Evolutionary conservation across 2,329 filamentous ascomycete species (phyloP).

Genomic region (Fusarium chuoi): DNA sequence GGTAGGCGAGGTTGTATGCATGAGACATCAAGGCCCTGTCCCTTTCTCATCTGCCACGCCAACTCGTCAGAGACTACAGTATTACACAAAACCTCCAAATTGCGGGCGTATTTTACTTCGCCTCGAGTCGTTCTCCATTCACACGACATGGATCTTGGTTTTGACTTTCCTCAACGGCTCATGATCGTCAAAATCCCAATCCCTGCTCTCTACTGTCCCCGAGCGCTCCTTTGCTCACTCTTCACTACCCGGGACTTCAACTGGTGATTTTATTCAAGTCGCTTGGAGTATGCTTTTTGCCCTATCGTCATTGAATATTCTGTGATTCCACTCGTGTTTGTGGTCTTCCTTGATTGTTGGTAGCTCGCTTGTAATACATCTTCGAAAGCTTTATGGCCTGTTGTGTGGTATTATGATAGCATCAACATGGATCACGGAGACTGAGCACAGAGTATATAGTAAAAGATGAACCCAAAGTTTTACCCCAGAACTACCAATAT

Average conservation of each 20-base stretch:
- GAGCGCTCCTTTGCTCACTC: too few relatives aligned
- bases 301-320: rapidly evolving
- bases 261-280: neutral
- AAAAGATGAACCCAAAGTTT: neutral
- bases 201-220: neutral
- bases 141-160: neutral
- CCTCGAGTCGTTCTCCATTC: neutral
- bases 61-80: neutral
- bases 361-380: neutral
- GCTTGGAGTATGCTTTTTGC: neutral
- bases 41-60: neutral
- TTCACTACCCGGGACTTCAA: too few relatives aligned
- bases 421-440: neutral
- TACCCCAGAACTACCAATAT: neutral
- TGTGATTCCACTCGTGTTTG: neutral
- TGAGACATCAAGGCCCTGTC: neutral
- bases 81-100: neutral
- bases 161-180: neutral
- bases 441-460: neutral
- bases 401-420: neutral
- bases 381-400: neutral
- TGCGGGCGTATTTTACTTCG: neutral
- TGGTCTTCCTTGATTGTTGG: neutral
- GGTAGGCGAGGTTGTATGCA: neutral
- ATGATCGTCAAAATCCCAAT: neutral